These are phyloP conservation scores for Clavariopsis aquatica DNA, from an alignment of 495 filamentous ascomycete species.

Conservation along the genomic window DNA sequence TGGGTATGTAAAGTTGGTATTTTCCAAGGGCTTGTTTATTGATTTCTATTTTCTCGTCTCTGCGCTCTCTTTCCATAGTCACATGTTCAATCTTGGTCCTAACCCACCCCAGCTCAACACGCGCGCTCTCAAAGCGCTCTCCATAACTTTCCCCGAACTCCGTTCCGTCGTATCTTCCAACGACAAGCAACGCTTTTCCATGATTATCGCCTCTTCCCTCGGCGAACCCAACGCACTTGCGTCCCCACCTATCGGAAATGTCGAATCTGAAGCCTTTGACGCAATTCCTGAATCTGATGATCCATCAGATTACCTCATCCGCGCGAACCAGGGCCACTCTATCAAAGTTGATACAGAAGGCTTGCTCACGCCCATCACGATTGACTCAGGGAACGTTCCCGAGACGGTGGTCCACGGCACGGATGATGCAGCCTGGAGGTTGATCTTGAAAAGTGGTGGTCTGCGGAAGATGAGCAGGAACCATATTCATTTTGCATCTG, in stretches of 20 bases:
- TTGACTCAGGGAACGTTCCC: conserved; percentile 56
- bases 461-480: conserved; percentile 76
- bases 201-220: conserved; percentile 52
- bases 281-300: conserved; percentile 43
- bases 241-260: conserved; percentile 30
- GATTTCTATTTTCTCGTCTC: background rate
- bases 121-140: conserved; percentile 65
- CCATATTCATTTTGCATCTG: conserved; percentile 84
- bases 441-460: conserved; percentile 71
- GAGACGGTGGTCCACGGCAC: conserved; percentile 81
- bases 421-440: conserved; percentile 70
- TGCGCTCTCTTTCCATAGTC: background rate
- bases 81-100: background rate
- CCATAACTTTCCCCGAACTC: conserved; percentile 75
- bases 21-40: background rate
- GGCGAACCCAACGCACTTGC: background rate
- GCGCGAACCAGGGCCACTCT: conserved; percentile 89
- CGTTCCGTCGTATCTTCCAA: conserved; percentile 66
- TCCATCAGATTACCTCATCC: conserved; percentile 77
- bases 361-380: conserved; percentile 66
- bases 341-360: conserved; percentile 67
- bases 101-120: conserved; percentile 60
- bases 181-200: conserved; percentile 89
- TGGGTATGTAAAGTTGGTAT: background rate
- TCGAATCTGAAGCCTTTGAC: conserved; percentile 16